Base-by-base conservation (phyloP, 1,139 yeast species). In the Meyerozyma sp. region DNA sequence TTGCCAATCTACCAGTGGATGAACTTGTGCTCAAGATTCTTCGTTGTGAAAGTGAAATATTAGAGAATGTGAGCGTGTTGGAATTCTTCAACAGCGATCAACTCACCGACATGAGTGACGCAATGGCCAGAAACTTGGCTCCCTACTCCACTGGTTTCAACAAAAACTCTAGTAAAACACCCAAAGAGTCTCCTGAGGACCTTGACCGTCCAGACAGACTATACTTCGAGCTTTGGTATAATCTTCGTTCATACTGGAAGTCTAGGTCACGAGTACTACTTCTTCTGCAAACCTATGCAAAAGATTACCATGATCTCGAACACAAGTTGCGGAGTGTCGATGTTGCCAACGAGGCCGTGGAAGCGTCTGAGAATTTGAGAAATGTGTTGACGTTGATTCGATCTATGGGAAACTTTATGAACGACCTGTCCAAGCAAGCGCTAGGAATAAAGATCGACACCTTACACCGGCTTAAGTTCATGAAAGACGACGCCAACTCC, bases 401-500 rank as follows among this genome's bases (percentile, higher is more conserved):
- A 50, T 84, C 85, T 16, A 83, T 93, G 47, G 98, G 98, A 20
- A 93, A 93, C 58, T 90, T 82, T 57, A 93, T 93, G 98, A 93
- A 93, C 61, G 95, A 88, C 56, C 66, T 73, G 28, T 70, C 85
- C 7, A 90, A 86, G 56, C 84, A 83, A 52, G 97, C 95, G 0
- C 65, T 75, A 44, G 98, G 98, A 1, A 90, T 93, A 67, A 83
- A 81, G 54, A 68, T 93, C 37, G 86, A 88, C 29, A 86, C 96
- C 1, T 70, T 93, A 45, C 94, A 84, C 52, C 73, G 96, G 53
- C 71, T 93, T 46, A 87, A 84, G 42, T 89, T 90, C 57, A 83
- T 94, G 67, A 93, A 93, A 63, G 95, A 90, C 56, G 77, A 81
- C 29, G 78, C 82, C 49, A 89, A 87, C 54, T 79, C 88, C 7